These are phyloP conservation scores for Micractinium sp. DNA, from an alignment of 139 green algal species.

Conservation along the genomic window DNA sequence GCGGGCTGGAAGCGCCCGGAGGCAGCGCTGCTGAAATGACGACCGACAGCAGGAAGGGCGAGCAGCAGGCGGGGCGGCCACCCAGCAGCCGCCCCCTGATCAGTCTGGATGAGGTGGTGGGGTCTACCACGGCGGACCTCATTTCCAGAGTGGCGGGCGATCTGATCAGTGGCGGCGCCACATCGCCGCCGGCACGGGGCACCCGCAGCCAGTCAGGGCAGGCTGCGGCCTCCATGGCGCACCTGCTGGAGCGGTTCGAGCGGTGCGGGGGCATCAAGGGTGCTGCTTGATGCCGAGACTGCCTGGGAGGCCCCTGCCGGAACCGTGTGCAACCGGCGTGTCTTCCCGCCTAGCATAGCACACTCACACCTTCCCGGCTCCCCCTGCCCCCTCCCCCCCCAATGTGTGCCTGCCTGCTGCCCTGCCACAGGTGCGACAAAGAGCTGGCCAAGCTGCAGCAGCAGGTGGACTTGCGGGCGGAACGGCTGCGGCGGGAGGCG, in stretches of 20 bases:
- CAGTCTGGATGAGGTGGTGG: neutral
- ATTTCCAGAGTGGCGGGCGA: neutral
- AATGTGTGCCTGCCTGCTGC: neutral
- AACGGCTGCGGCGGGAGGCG: constrained; percentile 36
- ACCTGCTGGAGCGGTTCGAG: constrained; percentile 32
- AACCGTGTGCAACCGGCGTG: neutral
- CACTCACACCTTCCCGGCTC: too few relatives aligned
- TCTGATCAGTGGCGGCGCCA: neutral
- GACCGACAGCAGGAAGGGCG: neutral
- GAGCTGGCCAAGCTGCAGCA: constrained; percentile 45
- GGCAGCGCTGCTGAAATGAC: neutral
- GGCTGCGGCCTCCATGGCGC: neutral
- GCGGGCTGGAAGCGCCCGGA: neutral
- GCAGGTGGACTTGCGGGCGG: constrained; percentile 41
- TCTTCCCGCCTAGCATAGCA: too few relatives aligned
- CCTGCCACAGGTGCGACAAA: constrained; percentile 32
- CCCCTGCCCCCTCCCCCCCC: neutral
- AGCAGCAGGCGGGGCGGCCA: neutral
- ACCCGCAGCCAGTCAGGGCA: neutral
- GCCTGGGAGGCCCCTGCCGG: neutral
- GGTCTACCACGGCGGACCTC: neutral
- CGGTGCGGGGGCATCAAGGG: neutral
- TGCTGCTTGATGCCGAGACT: neutral
- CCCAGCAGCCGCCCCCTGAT: neutral
- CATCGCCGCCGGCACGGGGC: neutral